Evolutionary conservation across 768 basidiomycete species (phyloP).

Genomic region (Lentinula sp.): DNA sequence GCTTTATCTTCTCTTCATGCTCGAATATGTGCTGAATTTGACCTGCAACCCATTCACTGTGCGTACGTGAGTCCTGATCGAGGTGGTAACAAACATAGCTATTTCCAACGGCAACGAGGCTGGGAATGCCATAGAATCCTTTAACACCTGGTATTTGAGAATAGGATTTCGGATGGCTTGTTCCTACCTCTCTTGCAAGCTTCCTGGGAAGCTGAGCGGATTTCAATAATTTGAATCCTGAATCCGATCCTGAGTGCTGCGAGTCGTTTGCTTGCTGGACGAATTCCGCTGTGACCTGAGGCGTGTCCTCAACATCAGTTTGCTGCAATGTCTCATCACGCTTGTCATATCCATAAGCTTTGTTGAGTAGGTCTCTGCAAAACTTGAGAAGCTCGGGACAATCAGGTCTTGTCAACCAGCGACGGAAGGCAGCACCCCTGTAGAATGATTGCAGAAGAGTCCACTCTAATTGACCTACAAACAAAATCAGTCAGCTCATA

Average conservation of each 20-base stretch:
- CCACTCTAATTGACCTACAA: slow-evolving; percentile 4
- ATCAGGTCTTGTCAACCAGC: slow-evolving; percentile 11
- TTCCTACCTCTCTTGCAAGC: neutral
- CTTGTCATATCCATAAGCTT: too few species aligned
- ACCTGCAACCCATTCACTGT: neutral
- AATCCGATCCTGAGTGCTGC: too few species aligned
- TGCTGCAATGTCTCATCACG: too few species aligned
- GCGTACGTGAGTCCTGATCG: neutral
- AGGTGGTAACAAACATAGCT: slow-evolving; percentile 1
- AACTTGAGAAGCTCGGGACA: slow-evolving; percentile 5
- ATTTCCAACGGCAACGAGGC: neutral
- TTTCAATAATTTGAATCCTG: too few species aligned
- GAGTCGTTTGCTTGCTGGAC: too few species aligned
- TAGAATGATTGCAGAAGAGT: slow-evolving; percentile 13
- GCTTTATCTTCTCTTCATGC: neutral
- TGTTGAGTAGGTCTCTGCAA: too few species aligned
- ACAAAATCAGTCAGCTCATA: too few species aligned
- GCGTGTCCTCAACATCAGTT: too few species aligned
- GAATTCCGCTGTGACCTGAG: too few species aligned
- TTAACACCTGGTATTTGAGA: neutral
- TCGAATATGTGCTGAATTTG: slow-evolving; percentile 4
- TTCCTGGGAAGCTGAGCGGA: neutral
- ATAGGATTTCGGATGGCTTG: neutral
- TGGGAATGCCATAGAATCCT: neutral
- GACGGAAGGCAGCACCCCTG: slow-evolving; percentile 4